Evolutionary conservation across 73 alveolate species (phyloP).

Genomic region (Tetrahymena borealis): DNA sequence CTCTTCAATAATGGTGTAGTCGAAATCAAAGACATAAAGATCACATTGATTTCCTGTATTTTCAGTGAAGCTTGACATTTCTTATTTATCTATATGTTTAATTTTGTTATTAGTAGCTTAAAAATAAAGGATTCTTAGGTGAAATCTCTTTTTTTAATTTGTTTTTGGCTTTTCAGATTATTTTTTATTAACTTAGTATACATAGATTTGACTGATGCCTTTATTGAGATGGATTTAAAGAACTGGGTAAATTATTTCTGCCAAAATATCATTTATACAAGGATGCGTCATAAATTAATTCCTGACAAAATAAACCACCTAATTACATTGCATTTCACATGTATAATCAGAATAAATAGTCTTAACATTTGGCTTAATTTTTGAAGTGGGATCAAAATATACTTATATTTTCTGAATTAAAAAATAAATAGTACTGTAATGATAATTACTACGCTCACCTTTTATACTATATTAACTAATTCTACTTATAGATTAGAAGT

Average conservation of each 20-base stretch:
- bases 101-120: not conserved
- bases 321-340: not conserved
- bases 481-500: not conserved
- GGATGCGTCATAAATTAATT: not conserved
- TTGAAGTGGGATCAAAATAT: no score
- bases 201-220: not conserved
- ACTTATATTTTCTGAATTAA: not conserved
- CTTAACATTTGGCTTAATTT: not conserved
- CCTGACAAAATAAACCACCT: not conserved
- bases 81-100: not conserved
- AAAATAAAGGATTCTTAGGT: not conserved
- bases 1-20: constrained; percentile 23
- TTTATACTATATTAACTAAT: not conserved
- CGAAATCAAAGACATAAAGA: constrained; percentile 29
- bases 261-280: not conserved
- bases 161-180: not conserved
- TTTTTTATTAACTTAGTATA: not conserved
- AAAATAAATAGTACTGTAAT: not conserved
- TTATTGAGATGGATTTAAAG: not conserved
- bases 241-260: not conserved
- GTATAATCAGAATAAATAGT: not conserved
- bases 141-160: not conserved
- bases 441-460: not conserved
- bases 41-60: not conserved
- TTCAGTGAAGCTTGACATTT: not conserved